phyloP scores from a whole-genome alignment of 2,329 filamentous ascomycete genomes.

The Gnomoniopsis smithogilvyi region DNA sequence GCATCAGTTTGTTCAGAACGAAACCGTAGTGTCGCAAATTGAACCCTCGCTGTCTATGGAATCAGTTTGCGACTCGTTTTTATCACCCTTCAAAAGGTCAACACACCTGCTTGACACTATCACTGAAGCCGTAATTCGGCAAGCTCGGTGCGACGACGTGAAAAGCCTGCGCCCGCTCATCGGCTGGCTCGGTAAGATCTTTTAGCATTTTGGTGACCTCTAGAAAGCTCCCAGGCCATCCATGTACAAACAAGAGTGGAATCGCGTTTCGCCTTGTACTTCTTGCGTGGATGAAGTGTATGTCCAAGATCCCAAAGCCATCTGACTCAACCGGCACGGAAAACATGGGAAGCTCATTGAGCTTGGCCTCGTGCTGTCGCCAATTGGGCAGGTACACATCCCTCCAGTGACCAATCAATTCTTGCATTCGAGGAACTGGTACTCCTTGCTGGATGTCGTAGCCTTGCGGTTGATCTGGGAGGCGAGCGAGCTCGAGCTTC shows the following conservation, averaged over 20 bases:
- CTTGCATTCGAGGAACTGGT: neutral
- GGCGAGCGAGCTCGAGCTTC: conserved; percentile 1
- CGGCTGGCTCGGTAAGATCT: conserved; percentile 25
- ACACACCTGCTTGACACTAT: neutral
- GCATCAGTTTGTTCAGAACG: conserved; percentile 36
- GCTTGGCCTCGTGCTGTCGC: neutral
- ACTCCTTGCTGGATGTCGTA: conserved; percentile 1
- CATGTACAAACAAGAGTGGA: conserved; percentile 40
- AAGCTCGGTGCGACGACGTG: conserved; percentile 43
- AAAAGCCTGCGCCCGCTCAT: conserved; percentile 32
- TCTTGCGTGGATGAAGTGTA: conserved; percentile 62
- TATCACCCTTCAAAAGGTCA: no score
- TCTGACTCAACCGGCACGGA: conserved; percentile 26
- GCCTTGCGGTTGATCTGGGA: neutral
- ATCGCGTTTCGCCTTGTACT: conserved; percentile 27
- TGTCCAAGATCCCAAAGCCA: conserved; percentile 55
- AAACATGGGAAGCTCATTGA: conserved; percentile 1
- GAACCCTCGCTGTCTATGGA: conserved; percentile 33
- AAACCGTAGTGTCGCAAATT: conserved; percentile 26
- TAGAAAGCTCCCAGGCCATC: conserved; percentile 40
- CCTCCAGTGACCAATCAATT: neutral
- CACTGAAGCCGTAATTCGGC: conserved; percentile 41
- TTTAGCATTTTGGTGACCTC: conserved; percentile 34
- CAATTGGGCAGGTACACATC: neutral
- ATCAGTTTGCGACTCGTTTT: no score